Evolutionary conservation across 106 monocot species (phyloP).

Genomic region (Xerophyta viscosa): DNA sequence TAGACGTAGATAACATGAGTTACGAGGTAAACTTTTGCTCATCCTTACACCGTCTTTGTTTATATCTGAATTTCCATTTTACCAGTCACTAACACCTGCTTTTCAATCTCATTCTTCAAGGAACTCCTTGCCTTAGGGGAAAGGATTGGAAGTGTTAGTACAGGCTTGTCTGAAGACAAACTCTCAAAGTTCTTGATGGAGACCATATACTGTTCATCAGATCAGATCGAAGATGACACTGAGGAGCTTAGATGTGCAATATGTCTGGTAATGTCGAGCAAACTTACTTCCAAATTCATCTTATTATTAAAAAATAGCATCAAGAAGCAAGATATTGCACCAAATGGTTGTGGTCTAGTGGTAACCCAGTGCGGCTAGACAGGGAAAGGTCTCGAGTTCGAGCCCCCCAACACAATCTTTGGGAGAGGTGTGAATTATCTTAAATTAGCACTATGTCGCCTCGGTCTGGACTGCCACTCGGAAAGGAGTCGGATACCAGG

Average conservation of each 20-base stretch:
- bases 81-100: neutral
- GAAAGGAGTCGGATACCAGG: too few relatives aligned
- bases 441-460: too few relatives aligned
- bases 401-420: too few relatives aligned
- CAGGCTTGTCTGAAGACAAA: conserved; percentile 26
- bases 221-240: conserved; percentile 2
- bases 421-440: too few relatives aligned
- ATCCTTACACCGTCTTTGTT: neutral
- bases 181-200: conserved; percentile 18
- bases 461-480: too few relatives aligned
- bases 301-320: too few relatives aligned
- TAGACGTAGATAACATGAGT: conserved; percentile 59
- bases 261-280: conserved; percentile 38
- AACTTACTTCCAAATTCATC: neutral
- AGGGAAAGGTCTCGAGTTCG: too few relatives aligned
- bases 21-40: conserved; percentile 56
- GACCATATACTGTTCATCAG: conserved; percentile 17
- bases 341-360: too few relatives aligned
- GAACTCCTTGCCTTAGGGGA: conserved; percentile 41
- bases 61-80: neutral
- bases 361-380: too few relatives aligned
- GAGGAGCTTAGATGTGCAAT: conserved; percentile 43
- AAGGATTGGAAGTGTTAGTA: conserved; percentile 38
- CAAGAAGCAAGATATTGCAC: too few relatives aligned
- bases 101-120: conserved; percentile 8